Evolutionary conservation across 768 basidiomycete genomes (phyloP).

Genomic region (Termitomyces sp.): DNA sequence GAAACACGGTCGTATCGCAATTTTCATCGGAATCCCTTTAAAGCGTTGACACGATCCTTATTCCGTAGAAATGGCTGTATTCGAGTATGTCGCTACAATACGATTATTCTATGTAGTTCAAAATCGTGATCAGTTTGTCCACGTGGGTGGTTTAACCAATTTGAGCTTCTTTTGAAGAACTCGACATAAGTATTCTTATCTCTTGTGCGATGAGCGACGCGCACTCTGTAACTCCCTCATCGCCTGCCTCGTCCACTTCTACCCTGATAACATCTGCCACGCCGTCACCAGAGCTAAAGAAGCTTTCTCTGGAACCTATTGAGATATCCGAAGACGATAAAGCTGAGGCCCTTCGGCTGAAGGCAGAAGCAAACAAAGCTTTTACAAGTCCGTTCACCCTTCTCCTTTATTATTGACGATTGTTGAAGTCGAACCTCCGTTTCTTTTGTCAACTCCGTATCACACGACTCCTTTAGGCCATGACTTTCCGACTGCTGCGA

Average conservation of each 20-base stretch:
- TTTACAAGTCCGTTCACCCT: slow-evolving; percentile 53
- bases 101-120: not conserved
- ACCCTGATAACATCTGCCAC: slow-evolving; percentile 45
- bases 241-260: slow-evolving; percentile 35
- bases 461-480: slow-evolving; percentile 37
- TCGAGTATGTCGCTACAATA: not conserved
- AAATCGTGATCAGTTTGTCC: slow-evolving; percentile 2
- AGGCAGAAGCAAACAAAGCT: slow-evolving; percentile 84
- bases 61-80: not conserved
- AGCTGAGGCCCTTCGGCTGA: slow-evolving; percentile 63
- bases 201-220: slow-evolving; percentile 23
- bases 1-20: not conserved
- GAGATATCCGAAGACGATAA: slow-evolving; percentile 65
- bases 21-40: not conserved
- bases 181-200: not conserved
- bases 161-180: not conserved
- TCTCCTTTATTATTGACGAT: slow-evolving; percentile 1
- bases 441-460: not conserved
- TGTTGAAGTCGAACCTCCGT: not conserved
- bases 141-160: not conserved
- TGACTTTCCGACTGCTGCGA: slow-evolving; percentile 71
- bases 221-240: slow-evolving; percentile 27
- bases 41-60: not conserved
- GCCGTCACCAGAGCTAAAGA: slow-evolving; percentile 54
- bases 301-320: slow-evolving; percentile 38